Evolutionary conservation across 331 rosid genomes (phyloP), one percentile per base, ranked within the genome.

Genomic region (Acacia pycnantha): DNA sequence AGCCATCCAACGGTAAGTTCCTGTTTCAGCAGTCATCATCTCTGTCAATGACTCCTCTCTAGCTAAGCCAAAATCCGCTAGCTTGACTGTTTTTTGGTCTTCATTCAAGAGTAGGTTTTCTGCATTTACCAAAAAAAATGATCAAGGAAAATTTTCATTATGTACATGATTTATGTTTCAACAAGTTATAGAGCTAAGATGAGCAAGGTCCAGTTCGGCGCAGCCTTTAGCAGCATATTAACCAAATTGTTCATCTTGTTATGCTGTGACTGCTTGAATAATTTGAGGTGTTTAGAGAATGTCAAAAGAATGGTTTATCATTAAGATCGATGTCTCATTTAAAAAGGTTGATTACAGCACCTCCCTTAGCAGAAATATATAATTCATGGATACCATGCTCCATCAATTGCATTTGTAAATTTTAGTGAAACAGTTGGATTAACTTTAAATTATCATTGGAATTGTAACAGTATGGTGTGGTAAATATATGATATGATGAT

Each of bases 1-100:
- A 50, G 97, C 98, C 98, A 95, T 93, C 98, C 98, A 95, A 69
- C 97, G 97, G 87, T 95, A 95, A 0, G 97, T 95, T 65, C 98
- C 98, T 1, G 97, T 95, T 88, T 95, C 98, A 8, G 98, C 98
- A 0, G 98, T 93, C 98, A 95, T 95, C 96, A 91, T 95, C 90
- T 95, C 97, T 29, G 97, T 95, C 67, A 95, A 84, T 8, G 98
- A 87, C 86, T 94, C 98, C 83, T 95, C 98, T 86, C 97, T 89
- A 26, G 97, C 97, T 84, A 93, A 90, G 69, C 98, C 98, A 85
- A 95, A 95, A 89, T 95, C 98, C 48, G 97, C 97, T 58, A 95
- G 89, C 84, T 93, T 93, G 43, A 95, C 94, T 40, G 92, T 88
- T 86, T 87, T 91, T 59, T 90, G 92, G 83, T 95, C 95, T 47